Conservation (phyloP, 1,139 yeast genomes). For the Scheffersomyces stambukii region DNA sequence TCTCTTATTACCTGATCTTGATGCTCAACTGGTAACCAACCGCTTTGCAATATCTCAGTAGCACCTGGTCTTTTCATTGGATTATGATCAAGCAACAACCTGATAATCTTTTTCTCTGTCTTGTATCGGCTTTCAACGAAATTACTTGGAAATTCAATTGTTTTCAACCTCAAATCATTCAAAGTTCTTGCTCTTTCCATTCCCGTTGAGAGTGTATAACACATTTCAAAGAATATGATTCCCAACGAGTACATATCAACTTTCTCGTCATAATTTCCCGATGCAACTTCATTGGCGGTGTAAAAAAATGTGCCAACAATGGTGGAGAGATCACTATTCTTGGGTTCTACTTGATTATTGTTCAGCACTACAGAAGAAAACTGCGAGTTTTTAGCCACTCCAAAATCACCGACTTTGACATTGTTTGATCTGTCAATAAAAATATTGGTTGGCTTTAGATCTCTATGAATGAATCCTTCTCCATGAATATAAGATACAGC, state of each 20-base stretch:
- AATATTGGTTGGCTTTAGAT: constrained; percentile 91
- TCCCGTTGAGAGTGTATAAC: constrained; percentile 74
- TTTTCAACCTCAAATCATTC: constrained; percentile 53
- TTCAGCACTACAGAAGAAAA: constrained; percentile 36
- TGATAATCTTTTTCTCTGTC: constrained; percentile 64
- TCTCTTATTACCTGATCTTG: constrained; percentile 88
- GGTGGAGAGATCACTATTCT: constrained; percentile 75
- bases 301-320: constrained; percentile 92
- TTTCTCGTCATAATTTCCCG: constrained; percentile 80
- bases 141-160: constrained; percentile 63
- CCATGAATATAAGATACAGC: constrained; percentile 89
- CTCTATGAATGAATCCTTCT: constrained; percentile 93
- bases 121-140: constrained; percentile 49
- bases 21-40: constrained; percentile 80
- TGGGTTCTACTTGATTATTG: constrained; percentile 35
- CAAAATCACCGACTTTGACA: constrained; percentile 95
- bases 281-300: constrained; percentile 84
- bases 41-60: constrained; percentile 65
- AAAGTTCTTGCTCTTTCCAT: constrained; percentile 86
- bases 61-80: constrained; percentile 82
- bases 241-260: constrained; percentile 96
- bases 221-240: constrained; percentile 92
- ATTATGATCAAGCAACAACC: constrained; percentile 66
- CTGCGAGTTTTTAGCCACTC: constrained; percentile 80
- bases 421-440: constrained; percentile 88